These are phyloP conservation scores for Arabis hirsuta DNA, from an alignment of 345 rosid genomes.

Conservation along the genomic window DNA sequence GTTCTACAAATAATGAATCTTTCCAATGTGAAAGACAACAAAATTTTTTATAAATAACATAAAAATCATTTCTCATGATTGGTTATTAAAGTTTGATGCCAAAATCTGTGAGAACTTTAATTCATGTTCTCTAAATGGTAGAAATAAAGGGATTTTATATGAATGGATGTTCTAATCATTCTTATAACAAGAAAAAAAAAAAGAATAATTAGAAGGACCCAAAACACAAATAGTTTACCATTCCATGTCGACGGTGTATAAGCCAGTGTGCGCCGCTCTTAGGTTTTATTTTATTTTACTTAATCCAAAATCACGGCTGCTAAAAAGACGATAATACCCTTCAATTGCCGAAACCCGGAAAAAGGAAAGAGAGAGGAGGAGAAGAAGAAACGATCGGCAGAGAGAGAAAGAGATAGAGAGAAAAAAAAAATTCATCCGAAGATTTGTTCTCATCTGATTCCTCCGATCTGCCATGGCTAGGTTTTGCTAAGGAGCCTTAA, in stretches of 20 bases:
- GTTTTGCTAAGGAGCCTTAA: background rate
- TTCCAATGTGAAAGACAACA: too few species aligned
- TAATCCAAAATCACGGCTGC: constrained; percentile 24
- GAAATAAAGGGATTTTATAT: too few species aligned
- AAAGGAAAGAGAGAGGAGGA: background rate
- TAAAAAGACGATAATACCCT: constrained; percentile 18
- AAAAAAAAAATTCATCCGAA: constrained; percentile 21
- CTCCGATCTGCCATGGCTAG: constrained; percentile 35
- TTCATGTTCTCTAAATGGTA: too few species aligned
- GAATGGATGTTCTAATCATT: too few species aligned
- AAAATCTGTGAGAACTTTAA: too few species aligned
- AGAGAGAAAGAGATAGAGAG: constrained; percentile 14
- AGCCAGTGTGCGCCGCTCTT: constrained; percentile 25
- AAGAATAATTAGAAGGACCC: background rate
- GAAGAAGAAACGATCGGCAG: constrained; percentile 28
- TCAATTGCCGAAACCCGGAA: constrained; percentile 26
- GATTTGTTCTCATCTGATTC: constrained; percentile 26
- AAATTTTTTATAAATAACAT: too few species aligned
- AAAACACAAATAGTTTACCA: background rate
- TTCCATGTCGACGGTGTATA: constrained; percentile 35
- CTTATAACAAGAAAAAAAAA: background rate
- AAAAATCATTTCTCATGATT: too few species aligned
- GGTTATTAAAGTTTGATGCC: too few species aligned
- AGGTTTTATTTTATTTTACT: background rate
- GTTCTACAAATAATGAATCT: too few species aligned